These are phyloP conservation scores for Fusarium sp. DNA, from an alignment of 2,329 filamentous ascomycete species.

Conservation along the genomic window DNA sequence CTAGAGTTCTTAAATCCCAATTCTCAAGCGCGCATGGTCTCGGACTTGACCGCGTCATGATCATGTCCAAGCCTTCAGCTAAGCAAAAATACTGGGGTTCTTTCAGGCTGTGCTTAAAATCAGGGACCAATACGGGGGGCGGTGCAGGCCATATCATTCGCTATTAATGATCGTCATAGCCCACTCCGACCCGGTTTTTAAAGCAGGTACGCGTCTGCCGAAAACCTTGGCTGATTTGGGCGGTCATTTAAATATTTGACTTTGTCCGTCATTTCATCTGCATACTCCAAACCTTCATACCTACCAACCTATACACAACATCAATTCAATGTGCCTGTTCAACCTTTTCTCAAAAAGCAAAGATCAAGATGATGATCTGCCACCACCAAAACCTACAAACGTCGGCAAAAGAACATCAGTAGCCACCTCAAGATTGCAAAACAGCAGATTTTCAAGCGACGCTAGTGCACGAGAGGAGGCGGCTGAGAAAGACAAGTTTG, in stretches of 20 bases:
- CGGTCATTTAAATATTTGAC: conserved; percentile 2
- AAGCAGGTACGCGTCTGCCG: conserved; percentile 11
- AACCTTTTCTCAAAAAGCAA: conserved; percentile 31
- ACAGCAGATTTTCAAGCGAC: conserved; percentile 16
- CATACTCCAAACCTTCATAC: not conserved
- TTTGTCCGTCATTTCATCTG: not conserved
- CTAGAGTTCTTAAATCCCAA: fast-evolving
- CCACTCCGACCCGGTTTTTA: conserved; percentile 5
- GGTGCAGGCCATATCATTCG: conserved; percentile 7
- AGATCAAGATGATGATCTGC: conserved; percentile 7
- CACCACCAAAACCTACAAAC: conserved; percentile 8
- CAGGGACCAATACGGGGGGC: conserved; percentile 16
- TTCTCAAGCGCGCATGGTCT: not conserved
- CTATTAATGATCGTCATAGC: conserved; percentile 3
- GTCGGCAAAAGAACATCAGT: conserved; percentile 29
- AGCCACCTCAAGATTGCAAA: conserved; percentile 27
- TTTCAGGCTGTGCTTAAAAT: conserved; percentile 9
- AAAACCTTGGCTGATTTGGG: no score
- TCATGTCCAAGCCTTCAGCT: not conserved
- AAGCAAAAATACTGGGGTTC: conserved; percentile 1
- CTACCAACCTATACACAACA: no score
- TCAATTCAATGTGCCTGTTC: conserved; percentile 24
- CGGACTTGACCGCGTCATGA: conserved; percentile 1
- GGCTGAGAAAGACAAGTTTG: not conserved
- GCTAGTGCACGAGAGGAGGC: conserved; percentile 17